These are phyloP conservation scores for Stylosanthes scabra DNA, from an alignment of 331 rosid genomes.

Conservation along the genomic window DNA sequence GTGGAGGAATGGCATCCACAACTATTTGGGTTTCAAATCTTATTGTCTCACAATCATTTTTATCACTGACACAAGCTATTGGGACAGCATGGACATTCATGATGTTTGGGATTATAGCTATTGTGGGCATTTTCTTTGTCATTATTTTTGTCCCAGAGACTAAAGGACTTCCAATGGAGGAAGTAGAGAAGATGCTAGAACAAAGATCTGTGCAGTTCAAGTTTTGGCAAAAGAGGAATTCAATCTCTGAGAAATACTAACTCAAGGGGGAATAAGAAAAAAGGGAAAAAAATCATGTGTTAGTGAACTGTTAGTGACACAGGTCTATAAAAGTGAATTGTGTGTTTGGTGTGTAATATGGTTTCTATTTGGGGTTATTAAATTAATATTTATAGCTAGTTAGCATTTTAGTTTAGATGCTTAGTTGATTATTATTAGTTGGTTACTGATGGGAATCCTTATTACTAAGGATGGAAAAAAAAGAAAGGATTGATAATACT, in stretches of 20 bases:
- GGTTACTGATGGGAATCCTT: constrained; percentile 29
- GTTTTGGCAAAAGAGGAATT: constrained; percentile 50
- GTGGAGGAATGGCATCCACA: constrained; percentile 63
- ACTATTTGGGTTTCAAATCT: constrained; percentile 59
- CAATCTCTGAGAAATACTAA: constrained; percentile 34
- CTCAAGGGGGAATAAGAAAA: not conserved
- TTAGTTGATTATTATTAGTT: constrained; percentile 33
- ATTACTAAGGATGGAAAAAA: not conserved
- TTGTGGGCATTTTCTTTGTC: constrained; percentile 54
- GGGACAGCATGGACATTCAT: constrained; percentile 61
- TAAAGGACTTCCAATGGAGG: constrained; percentile 67
- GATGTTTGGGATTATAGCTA: constrained; percentile 48
- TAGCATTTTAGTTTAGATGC: constrained; percentile 21
- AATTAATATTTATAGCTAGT: not conserved
- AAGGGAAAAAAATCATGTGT: not conserved
- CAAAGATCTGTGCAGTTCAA: constrained; percentile 44
- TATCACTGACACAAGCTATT: constrained; percentile 46
- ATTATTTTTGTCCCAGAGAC: constrained; percentile 63
- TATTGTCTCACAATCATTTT: constrained; percentile 56
- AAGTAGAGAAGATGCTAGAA: constrained; percentile 66
- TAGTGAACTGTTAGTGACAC: constrained; percentile 1
- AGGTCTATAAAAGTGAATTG: constrained; percentile 7
- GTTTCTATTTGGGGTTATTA: constrained; percentile 8
- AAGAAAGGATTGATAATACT: constrained; percentile 12
- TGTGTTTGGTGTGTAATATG: constrained; percentile 22